Conservation (phyloP, 176 grass and related monocot genomes). For the Oryza glaberrima region DNA sequence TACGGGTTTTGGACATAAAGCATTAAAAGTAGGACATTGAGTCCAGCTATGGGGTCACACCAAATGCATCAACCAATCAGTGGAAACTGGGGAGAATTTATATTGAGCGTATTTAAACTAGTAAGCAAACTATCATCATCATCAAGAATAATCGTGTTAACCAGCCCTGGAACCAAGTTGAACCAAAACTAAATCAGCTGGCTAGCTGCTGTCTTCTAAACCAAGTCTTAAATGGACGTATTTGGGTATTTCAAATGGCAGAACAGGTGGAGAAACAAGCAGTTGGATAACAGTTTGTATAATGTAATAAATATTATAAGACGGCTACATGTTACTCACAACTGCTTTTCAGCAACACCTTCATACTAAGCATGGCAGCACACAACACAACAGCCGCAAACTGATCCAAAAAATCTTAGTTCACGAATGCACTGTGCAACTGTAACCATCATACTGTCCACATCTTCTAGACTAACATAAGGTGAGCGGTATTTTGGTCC, state of each 20-base stretch:
- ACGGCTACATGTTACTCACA: neutral
- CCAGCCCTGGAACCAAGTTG: neutral
- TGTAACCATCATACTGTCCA: conserved; percentile 25
- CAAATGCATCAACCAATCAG: conserved; percentile 15
- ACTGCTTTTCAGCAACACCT: neutral
- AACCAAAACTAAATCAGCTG: conserved; percentile 20
- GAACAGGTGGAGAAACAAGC: neutral
- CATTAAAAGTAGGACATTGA: conserved; percentile 10
- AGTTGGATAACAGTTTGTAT: neutral
- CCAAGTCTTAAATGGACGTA: neutral
- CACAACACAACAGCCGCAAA: neutral
- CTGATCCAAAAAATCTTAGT: conserved; percentile 13
- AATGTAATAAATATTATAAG: neutral
- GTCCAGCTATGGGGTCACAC: neutral
- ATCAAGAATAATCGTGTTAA: conserved; percentile 1
- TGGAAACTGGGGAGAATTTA: neutral
- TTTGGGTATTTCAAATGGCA: neutral
- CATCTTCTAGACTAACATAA: conserved; percentile 17
- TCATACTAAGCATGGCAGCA: neutral
- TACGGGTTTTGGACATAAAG: neutral
- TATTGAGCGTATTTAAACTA: neutral
- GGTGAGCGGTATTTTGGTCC: neutral
- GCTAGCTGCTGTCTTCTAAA: neutral
- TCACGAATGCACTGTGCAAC: conserved; percentile 27
- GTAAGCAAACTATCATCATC: neutral